These are phyloP conservation scores for Ophiosphaerella herpotricha DNA, from an alignment of 2,329 filamentous ascomycete species.

Conservation along the genomic window DNA sequence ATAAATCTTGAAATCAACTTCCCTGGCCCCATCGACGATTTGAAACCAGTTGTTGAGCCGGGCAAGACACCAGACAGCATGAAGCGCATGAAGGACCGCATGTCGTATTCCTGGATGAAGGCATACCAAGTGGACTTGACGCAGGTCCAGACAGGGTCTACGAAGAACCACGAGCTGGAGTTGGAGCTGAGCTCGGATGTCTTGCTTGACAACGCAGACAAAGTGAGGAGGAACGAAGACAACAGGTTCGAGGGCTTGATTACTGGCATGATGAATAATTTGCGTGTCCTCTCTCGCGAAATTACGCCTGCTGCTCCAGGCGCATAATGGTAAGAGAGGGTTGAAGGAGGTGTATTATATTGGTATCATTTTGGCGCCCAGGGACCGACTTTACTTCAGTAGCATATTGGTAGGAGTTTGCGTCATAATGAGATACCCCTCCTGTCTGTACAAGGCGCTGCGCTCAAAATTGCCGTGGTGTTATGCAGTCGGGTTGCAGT, in stretches of 20 bases:
- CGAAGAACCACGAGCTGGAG: conserved; percentile 80
- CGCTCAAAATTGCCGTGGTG: background rate
- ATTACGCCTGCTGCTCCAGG: conserved; percentile 28
- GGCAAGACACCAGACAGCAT: conserved; percentile 45
- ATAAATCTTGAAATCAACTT: conserved; percentile 94
- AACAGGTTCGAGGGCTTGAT: conserved; percentile 65
- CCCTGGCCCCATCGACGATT: conserved; percentile 63
- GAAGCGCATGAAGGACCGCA: conserved; percentile 82
- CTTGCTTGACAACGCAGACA: conserved; percentile 69
- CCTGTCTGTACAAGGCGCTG: conserved; percentile 1
- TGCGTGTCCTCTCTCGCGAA: conserved; percentile 43
- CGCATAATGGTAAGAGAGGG: background rate
- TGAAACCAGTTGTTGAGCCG: conserved; percentile 51
- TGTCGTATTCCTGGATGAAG: conserved; percentile 85
- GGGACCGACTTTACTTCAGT: background rate
- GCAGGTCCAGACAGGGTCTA: conserved; percentile 68
- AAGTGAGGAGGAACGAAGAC: conserved; percentile 57
- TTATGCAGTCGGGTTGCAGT: too few species aligned
- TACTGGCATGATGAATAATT: conserved; percentile 74
- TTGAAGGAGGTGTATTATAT: conserved; percentile 11
- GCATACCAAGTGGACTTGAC: conserved; percentile 88
- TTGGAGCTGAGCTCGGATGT: conserved; percentile 70
- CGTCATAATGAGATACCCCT: conserved; percentile 39
- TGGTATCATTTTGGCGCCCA: conserved; percentile 9
- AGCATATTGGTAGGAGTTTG: conserved; percentile 30